phyloP scores from a whole-genome alignment of 2,329 filamentous ascomycete genomes.

The Emmonsiellopsis sp. region DNA sequence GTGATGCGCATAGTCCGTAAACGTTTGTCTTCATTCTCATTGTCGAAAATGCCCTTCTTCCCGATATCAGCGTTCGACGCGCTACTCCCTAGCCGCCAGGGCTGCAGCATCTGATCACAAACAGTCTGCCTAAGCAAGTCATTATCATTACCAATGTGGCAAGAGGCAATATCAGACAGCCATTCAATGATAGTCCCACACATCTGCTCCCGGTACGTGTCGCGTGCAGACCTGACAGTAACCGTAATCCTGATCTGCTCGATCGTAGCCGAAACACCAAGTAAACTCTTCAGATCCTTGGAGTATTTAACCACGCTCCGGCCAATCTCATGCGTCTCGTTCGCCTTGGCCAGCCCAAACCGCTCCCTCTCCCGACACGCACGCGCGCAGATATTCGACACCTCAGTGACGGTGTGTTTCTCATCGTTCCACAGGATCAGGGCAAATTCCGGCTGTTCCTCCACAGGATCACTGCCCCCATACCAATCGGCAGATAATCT shows the following conservation, averaged over 20 bases:
- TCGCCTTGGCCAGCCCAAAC: slow-evolving; percentile 65
- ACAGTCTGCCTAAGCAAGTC: slow-evolving; percentile 70
- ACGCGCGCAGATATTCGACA: slow-evolving; percentile 78
- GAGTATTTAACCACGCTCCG: slow-evolving; percentile 75
- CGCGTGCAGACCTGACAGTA: slow-evolving; percentile 83
- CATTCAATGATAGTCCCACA: slow-evolving; percentile 96
- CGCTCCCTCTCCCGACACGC: slow-evolving; percentile 67
- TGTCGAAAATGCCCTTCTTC: slow-evolving; percentile 71
- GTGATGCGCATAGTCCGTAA: background rate
- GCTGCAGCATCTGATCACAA: slow-evolving; percentile 82
- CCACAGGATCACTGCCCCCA: slow-evolving; percentile 49
- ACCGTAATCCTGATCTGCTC: slow-evolving; percentile 95
- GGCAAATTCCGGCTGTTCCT: slow-evolving; percentile 66
- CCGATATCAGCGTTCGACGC: slow-evolving; percentile 72
- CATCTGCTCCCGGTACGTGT: slow-evolving; percentile 98
- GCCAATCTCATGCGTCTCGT: slow-evolving; percentile 82
- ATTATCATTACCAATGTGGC: slow-evolving; percentile 70
- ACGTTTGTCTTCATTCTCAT: slow-evolving; percentile 49
- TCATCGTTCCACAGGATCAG: slow-evolving; percentile 96
- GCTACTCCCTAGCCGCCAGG: slow-evolving; percentile 78
- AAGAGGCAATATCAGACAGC: slow-evolving; percentile 86
- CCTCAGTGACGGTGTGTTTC: slow-evolving; percentile 91
- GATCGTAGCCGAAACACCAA: slow-evolving; percentile 73
- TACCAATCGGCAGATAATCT: slow-evolving; percentile 70
- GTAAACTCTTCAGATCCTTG: slow-evolving; percentile 60